A percentile compares a stretch with the other conserved stretches of the same genome.
These are phyloP conservation scores for Xylaria sp. DNA, from an alignment of 2,329 filamentous ascomycete species.

Conservation along the genomic window DNA sequence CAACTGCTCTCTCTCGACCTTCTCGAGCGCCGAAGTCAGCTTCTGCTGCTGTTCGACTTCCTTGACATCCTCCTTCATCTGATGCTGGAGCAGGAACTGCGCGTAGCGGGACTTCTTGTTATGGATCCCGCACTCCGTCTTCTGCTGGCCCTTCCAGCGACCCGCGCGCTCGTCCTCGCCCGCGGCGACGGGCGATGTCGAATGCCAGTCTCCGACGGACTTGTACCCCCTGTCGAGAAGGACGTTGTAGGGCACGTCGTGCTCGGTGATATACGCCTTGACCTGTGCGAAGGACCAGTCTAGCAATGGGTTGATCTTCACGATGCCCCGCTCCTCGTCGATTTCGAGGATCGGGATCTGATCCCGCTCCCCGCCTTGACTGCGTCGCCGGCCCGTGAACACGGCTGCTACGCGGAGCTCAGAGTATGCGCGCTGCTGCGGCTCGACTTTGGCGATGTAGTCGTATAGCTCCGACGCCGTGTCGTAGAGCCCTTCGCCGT, in stretches of 20 bases:
- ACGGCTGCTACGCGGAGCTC: slow-evolving; percentile 90
- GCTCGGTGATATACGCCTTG: slow-evolving; percentile 83
- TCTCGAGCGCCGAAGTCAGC: slow-evolving; percentile 30
- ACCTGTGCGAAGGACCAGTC: slow-evolving; percentile 95
- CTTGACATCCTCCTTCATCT: slow-evolving; percentile 50
- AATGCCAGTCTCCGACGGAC: slow-evolving; percentile 98
- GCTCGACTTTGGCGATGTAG: slow-evolving; percentile 97
- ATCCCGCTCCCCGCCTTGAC: slow-evolving; percentile 92
- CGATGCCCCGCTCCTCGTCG: slow-evolving; percentile 83
- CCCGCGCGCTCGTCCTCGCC: slow-evolving; percentile 96
- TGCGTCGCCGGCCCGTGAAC: slow-evolving; percentile 88
- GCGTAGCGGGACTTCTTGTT: slow-evolving; percentile 96
- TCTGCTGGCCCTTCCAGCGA: slow-evolving; percentile 93
- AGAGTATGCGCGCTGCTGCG: slow-evolving; percentile 88
- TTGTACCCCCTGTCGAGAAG: slow-evolving; percentile 96
- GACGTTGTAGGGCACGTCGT: slow-evolving; percentile 92
- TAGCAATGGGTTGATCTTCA: slow-evolving; percentile 98
- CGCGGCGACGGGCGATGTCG: slow-evolving; percentile 86
- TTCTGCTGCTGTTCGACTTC: slow-evolving; percentile 38
- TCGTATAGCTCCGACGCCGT: slow-evolving; percentile 90
- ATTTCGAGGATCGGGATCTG: slow-evolving; percentile 91
- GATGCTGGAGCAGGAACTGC: slow-evolving; percentile 78
- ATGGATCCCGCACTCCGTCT: slow-evolving; percentile 99
- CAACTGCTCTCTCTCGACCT: slow-evolving; percentile 27
- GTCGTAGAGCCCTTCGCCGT: slow-evolving; percentile 88